Conservation (phyloP, 495 filamentous ascomycete species). For the Penicillium bialowiezense region DNA sequence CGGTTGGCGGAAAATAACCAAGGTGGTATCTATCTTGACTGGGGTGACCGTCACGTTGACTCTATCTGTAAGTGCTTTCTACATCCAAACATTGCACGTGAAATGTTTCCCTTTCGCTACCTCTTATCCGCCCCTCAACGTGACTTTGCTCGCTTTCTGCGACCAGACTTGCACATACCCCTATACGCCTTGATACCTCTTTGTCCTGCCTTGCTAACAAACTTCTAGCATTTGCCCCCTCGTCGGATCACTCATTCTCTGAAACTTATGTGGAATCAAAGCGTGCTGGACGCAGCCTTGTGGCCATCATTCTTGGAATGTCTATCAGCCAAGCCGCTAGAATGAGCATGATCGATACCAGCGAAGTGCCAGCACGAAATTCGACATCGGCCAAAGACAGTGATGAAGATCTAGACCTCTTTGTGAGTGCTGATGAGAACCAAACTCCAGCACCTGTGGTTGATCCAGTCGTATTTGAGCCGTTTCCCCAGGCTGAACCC, state of each 20-base stretch:
- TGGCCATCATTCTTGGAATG: conserved; percentile 51
- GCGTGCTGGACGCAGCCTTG: conserved; percentile 44
- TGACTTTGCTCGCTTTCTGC: no score
- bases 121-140: not conserved
- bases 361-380: conserved; percentile 20
- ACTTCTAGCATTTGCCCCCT: conserved; percentile 37
- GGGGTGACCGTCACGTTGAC: conserved; percentile 42
- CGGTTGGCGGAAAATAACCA: conserved; percentile 52
- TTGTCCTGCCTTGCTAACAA: not conserved
- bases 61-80: conserved; percentile 37
- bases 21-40: conserved; percentile 52
- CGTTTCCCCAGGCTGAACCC: not conserved
- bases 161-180: no score
- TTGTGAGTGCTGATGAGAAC: conserved; percentile 43
- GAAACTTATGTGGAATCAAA: conserved; percentile 50
- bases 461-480: not conserved
- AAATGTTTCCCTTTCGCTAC: not conserved
- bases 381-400: conserved; percentile 3
- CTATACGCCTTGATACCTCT: not conserved
- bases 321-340: conserved; percentile 44
- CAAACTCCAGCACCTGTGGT: conserved; percentile 13
- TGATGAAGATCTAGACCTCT: conserved; percentile 38
- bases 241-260: conserved; percentile 51
- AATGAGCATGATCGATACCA: conserved; percentile 45
- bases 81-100: not conserved